Conservation (phyloP, 352 stramenopile species). For the Pythium rishiriense region DNA sequence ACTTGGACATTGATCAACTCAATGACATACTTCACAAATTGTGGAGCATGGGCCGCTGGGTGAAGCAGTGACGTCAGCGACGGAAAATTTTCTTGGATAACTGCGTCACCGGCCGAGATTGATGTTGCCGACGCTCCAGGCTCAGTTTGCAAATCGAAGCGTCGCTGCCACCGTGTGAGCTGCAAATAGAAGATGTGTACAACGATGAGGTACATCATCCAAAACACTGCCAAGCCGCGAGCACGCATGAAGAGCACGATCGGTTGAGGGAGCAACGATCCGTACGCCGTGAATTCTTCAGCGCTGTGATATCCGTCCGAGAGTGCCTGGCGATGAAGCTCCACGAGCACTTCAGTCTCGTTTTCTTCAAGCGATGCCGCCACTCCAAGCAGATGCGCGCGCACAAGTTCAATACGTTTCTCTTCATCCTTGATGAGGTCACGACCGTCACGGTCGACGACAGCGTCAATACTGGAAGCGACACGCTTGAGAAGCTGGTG, state of each 20-base stretch:
- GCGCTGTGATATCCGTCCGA: slow-evolving; percentile 47
- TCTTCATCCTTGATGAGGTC: slow-evolving; percentile 43
- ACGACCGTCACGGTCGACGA: slow-evolving; percentile 49
- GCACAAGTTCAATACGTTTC: slow-evolving; percentile 45
- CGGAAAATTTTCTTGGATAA: slow-evolving; percentile 36
- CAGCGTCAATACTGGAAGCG: slow-evolving; percentile 57
- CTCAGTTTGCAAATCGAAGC: slow-evolving; percentile 43
- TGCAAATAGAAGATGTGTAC: slow-evolving; percentile 70
- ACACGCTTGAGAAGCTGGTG: slow-evolving; percentile 74
- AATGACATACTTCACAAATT: slow-evolving; percentile 31
- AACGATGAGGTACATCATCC: slow-evolving; percentile 65
- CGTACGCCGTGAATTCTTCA: slow-evolving; percentile 49
- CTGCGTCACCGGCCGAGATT: background rate
- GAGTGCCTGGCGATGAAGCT: slow-evolving; percentile 50
- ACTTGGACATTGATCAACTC: slow-evolving; percentile 14
- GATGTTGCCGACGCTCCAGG: slow-evolving; percentile 12
- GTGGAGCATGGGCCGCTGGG: slow-evolving; percentile 44
- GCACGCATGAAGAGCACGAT: slow-evolving; percentile 55
- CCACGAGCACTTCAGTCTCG: slow-evolving; percentile 27
- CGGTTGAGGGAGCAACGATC: slow-evolving; percentile 43
- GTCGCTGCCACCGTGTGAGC: slow-evolving; percentile 64
- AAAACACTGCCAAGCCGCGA: slow-evolving; percentile 42
- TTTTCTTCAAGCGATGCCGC: slow-evolving; percentile 13
- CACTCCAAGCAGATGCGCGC: slow-evolving; percentile 40
- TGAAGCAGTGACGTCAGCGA: slow-evolving; percentile 66